Evolutionary conservation across 108 stramenopile species (phyloP), one percentile per base, ranked within the genome.

Genomic region (Pseudonitzschia multiseries): DNA sequence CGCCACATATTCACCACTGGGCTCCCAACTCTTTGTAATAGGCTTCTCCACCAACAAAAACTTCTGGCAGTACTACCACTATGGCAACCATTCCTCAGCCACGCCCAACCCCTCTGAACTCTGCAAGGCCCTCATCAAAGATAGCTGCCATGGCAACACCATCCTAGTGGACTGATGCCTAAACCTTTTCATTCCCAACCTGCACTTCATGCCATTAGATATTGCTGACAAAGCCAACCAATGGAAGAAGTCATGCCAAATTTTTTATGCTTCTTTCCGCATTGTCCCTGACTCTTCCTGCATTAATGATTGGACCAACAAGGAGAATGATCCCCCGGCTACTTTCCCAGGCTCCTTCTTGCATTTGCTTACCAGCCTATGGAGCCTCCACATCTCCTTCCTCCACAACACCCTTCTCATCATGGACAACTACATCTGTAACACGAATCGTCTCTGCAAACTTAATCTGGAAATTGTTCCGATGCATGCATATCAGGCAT

Each of bases 221-320:
- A n/a, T 71, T 44, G 71, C 56, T 10, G 59, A 61, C 43, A 17
- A 29, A 8, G 9, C 9, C 21, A 53, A 70, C n/a, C 52, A 6
- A 8, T 53, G 26, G 21, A 70, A 54, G 29, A 28, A 70, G 1
- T 18, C 69, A 17, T 33, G 59, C n/a, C 57, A 26, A 8, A 61
- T 71, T 17, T 59, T 61, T 24, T 57, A 71, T 61, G 15, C 24
- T 20, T 51, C 41, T 21, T 42, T 42, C 26, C 57, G 41, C 8
- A 36, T 54, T 54, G 57, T n/a, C n/a, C n/a, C n/a, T n/a, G n/a
- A n/a, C n/a, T n/a, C n/a, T n/a, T n/a, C n/a, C n/a, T n/a, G n/a
- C 20, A 56, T 71, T 40, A 71, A 71, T 32, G 71, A 71, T 27
- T 71, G 57, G 57, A 71, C 71, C 57, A 60, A 29, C 71, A 71